phyloP scores from a whole-genome alignment of 1,284 basidiomycete genomes.

The Hemileia vastatrix region DNA sequence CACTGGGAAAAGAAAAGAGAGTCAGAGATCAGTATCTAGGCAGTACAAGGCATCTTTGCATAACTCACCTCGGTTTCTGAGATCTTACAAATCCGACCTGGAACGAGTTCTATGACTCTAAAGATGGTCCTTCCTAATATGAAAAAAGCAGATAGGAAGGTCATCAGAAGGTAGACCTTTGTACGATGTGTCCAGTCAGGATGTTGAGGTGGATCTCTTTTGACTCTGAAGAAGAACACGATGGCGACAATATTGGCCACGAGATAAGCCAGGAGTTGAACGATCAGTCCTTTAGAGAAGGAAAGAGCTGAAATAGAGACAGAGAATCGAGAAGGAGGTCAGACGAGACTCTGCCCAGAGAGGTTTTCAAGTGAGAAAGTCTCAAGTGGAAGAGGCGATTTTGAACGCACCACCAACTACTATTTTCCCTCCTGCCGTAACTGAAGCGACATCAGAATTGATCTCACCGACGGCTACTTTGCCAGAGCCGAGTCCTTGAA shows the following conservation, averaged over 20 bases:
- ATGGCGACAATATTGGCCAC: slow-evolving; percentile 18
- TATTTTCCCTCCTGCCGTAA: slow-evolving; percentile 3
- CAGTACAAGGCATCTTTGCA: too few relatives aligned
- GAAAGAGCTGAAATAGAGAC: neutral
- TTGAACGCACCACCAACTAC: slow-evolving; percentile 3
- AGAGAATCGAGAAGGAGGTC: neutral
- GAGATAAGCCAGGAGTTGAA: slow-evolving; percentile 19
- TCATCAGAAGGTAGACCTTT: neutral
- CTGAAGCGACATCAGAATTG: neutral
- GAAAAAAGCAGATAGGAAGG: slow-evolving; percentile 4
- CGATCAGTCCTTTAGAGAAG: neutral
- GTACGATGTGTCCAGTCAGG: neutral
- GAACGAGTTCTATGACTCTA: slow-evolving; percentile 16
- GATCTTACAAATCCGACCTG: too few relatives aligned
- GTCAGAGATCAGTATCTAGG: neutral
- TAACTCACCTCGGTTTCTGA: too few relatives aligned
- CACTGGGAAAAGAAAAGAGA: slow-evolving; percentile 4
- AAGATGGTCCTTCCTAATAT: slow-evolving; percentile 6
- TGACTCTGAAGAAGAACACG: neutral
- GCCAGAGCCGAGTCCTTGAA: slow-evolving; percentile 18
- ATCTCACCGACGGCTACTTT: slow-evolving; percentile 5
- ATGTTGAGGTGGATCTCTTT: neutral
- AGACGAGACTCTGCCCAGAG: neutral
- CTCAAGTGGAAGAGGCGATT: too few relatives aligned
- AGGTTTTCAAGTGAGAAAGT: too few relatives aligned